Base-by-base conservation (phyloP, 352 stramenopile species). In the Globisporangium okanoganense region DNA sequence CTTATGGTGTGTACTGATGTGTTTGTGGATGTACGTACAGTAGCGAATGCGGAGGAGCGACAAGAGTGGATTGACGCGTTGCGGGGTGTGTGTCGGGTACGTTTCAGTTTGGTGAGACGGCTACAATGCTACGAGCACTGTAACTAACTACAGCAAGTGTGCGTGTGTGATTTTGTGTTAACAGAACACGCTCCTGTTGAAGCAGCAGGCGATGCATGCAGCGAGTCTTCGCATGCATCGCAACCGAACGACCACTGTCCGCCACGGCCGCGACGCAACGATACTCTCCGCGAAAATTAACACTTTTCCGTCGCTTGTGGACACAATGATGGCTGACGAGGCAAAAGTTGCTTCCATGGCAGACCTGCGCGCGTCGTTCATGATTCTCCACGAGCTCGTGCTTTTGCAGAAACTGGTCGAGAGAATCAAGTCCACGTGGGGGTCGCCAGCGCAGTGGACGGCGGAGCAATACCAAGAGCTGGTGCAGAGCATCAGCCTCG, bases 301-400 rank as follows among this genome's bases (percentile, higher is more conserved):
- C 10, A 36, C 24, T 12, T 51, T 60, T 8, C 27, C 47, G 5
- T 50, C 62, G 12, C 20, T 65, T 4, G 57, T 35, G 18, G 44
- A 18, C 8, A 63, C 58, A 13, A 49, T 69, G 27, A 38, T 69
- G 18, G 25, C 29, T 29, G 57, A 67, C 25, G 55, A 69, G 20
- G 25, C 48, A 12, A 63, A 45, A 35, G 50, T 49, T 16, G 48
- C 38, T 24, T 54, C 62, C 31, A 53, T 59, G 18, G 50, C 38
- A n/a, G 81, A 90, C 56, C 52, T 90, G 24, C 77, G 81, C 3
- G 68, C 81, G 18, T 85, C 81, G 9, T 90, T 90, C 57, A 79
- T 88, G 44, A 69, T 84, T 54, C 75, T 90, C 35, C 81, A 90
- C 51, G 81, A 90, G 56, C 79, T 88, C 47, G 59, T 85, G 10